These are phyloP conservation scores for Lagenidium sp. DNA, from an alignment of 352 stramenopile genomes.

Conservation along the genomic window DNA sequence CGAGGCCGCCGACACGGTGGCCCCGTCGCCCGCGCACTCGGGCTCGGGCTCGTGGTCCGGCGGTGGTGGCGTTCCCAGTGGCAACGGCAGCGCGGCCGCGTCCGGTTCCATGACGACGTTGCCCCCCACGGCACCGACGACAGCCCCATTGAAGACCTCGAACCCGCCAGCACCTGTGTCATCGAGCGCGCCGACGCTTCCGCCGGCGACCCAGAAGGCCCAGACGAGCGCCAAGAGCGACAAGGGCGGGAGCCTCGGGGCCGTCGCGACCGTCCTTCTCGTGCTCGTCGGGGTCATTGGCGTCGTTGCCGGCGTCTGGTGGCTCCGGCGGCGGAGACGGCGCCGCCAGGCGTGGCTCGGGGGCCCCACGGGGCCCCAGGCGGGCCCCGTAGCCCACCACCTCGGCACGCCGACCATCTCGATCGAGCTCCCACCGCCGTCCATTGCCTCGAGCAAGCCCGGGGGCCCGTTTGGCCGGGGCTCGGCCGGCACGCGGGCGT, in stretches of 20 bases:
- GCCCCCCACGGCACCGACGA: too few relatives aligned
- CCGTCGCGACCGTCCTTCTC: constrained; percentile 3
- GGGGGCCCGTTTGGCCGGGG: too few relatives aligned
- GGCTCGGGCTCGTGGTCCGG: too few relatives aligned
- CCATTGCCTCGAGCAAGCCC: constrained; percentile 1
- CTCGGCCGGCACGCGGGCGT: constrained; percentile 3
- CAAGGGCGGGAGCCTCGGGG: neutral
- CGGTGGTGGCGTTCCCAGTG: too few relatives aligned
- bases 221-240: neutral
- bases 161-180: neutral
- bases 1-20: too few relatives aligned
- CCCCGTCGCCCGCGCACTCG: too few relatives aligned
- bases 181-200: neutral
- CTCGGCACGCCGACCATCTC: constrained; percentile 9
- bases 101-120: too few relatives aligned
- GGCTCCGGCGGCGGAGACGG: neutral
- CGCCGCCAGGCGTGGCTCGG: constrained; percentile 1
- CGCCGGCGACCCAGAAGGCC: neutral
- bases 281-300: constrained; percentile 6
- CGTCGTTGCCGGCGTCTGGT: constrained; percentile 1
- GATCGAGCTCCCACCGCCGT: constrained; percentile 11
- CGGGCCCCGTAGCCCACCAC: constrained; percentile 5
- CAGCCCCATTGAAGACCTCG: too few relatives aligned
- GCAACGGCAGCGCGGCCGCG: too few relatives aligned
- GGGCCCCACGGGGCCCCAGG: too few relatives aligned